A percentile compares a stretch with the other conserved stretches of the same genome.
Conservation (phyloP, 768 basidiomycete species). For the Phallus indusiatus region DNA sequence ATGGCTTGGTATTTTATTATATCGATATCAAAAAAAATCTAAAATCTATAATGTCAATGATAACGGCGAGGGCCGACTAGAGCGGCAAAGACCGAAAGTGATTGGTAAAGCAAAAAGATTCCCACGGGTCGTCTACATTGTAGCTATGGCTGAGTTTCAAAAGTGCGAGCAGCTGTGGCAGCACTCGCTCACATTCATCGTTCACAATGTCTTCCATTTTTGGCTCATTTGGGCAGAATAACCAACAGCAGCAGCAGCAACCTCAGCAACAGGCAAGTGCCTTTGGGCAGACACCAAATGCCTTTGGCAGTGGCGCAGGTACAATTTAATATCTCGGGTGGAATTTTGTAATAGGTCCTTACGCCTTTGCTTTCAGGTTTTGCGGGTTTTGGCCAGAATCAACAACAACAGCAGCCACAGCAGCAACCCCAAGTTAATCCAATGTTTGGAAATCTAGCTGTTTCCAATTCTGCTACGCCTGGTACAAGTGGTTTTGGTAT, state of each 20-base stretch:
- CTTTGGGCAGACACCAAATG: conserved; percentile 56
- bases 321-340: not conserved
- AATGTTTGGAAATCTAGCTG: conserved; percentile 53
- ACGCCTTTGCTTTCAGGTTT: conserved; percentile 17
- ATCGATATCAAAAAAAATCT: too few relatives aligned
- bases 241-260: conserved; percentile 49
- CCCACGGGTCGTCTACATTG: too few relatives aligned
- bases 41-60: not conserved
- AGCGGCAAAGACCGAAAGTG: too few relatives aligned
- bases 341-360: not conserved
- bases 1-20: conserved; percentile 10
- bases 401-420: conserved; percentile 32
- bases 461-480: not conserved
- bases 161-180: not conserved
- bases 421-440: conserved; percentile 61
- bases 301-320: conserved; percentile 37
- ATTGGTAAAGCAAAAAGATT: too few relatives aligned
- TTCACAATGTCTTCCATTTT: conserved; percentile 17
- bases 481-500: conserved; percentile 34
- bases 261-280: conserved; percentile 40
- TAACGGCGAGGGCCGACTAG: too few relatives aligned
- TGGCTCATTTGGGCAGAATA: conserved; percentile 23
- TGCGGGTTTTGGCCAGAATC: conserved; percentile 48
- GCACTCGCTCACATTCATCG: not conserved
- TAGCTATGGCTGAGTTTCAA: not conserved